Evolutionary conservation across 768 basidiomycete species (phyloP), one percentile per base, ranked within the genome.

Genomic region (Agaricus bisporus): DNA sequence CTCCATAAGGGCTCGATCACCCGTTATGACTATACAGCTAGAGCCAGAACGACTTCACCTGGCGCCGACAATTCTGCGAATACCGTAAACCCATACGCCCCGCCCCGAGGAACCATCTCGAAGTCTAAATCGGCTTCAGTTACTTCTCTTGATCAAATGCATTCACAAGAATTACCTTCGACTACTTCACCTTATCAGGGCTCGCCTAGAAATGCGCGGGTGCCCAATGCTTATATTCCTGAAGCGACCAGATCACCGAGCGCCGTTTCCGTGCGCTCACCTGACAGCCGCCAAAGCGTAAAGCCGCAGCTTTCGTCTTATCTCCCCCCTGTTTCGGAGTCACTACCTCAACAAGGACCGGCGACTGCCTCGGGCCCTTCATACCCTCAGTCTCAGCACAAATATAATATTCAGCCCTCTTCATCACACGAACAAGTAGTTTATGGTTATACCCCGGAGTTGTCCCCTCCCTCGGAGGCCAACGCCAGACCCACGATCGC

Each of bases 401-500:
- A 47, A 12, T 43, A 15, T 22, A 12, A 15, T 15, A n/a, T 47
- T 22, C 46, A 39, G 39, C 37, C 52, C 18, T 38, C 38, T 1
- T 32, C 38, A 22, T 39, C 45, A 4, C 47, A 47, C n/a, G 45
- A 26, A 6, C 44, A 46, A 22, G 17, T 36, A 18, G 38, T 37
- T 32, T 47, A 54, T 36, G 25, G 44, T 12, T 32, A 54, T 28
- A 6, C 25, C 11, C 10, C 38, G 11, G 52, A 47, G 2, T 22
- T 47, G 15, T 48, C 44, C 7, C 15, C 46, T 35, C 36, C 51
- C 11, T 45, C 76, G 53, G 75, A 77, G 54, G 41, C 70, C 36
- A 49, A 60, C 14, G 57, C 70, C 11, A 73, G 69, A 43, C 65
- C 75, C 9, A 68, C 73, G 12, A 78, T 78, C 43, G 70, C 75